Percentiles rank a stretch among this genome's conserved stretches.
These are phyloP conservation scores for Cardiospermum halicacabum DNA, from an alignment of 345 rosid genomes.

Conservation along the genomic window DNA sequence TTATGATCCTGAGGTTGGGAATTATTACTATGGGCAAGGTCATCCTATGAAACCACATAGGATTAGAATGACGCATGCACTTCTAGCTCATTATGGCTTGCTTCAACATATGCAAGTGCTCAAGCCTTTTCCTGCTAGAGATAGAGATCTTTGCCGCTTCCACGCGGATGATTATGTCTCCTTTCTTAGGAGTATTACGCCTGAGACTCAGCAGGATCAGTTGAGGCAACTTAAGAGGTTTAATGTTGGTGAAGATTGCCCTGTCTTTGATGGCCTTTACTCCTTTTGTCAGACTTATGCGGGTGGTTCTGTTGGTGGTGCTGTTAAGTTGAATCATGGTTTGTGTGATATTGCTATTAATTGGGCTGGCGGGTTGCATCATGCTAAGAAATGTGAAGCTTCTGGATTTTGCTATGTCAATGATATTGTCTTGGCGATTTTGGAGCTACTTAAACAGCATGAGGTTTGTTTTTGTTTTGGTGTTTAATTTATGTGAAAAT, in stretches of 20 bases:
- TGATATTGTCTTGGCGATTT: conserved; percentile 58
- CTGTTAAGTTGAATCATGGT: conserved; percentile 55
- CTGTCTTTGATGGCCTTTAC: conserved; percentile 59
- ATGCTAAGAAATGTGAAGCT: conserved; percentile 68
- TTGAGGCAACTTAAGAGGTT: conserved; percentile 56
- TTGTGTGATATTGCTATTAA: conserved; percentile 57
- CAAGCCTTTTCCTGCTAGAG: conserved; percentile 57
- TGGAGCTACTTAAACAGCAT: conserved; percentile 57
- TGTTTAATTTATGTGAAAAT: not conserved
- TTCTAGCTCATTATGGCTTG: conserved; percentile 59
- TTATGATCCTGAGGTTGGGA: conserved; percentile 65
- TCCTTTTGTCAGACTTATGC: conserved; percentile 65
- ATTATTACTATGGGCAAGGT: conserved; percentile 62
- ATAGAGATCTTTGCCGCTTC: conserved; percentile 59
- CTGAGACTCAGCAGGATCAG: conserved; percentile 60
- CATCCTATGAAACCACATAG: conserved; percentile 71
- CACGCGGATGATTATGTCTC: conserved; percentile 60
- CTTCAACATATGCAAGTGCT: conserved; percentile 64
- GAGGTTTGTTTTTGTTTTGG: conserved; percentile 32
- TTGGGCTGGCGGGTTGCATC: conserved; percentile 70
- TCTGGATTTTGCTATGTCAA: conserved; percentile 68
- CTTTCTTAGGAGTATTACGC: conserved; percentile 53
- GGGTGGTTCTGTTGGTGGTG: conserved; percentile 61
- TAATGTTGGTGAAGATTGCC: conserved; percentile 66
- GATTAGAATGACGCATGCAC: conserved; percentile 60